These are phyloP conservation scores for Schwanniomyces occidentalis DNA, from an alignment of 805 yeast species.

Conservation along the genomic window DNA sequence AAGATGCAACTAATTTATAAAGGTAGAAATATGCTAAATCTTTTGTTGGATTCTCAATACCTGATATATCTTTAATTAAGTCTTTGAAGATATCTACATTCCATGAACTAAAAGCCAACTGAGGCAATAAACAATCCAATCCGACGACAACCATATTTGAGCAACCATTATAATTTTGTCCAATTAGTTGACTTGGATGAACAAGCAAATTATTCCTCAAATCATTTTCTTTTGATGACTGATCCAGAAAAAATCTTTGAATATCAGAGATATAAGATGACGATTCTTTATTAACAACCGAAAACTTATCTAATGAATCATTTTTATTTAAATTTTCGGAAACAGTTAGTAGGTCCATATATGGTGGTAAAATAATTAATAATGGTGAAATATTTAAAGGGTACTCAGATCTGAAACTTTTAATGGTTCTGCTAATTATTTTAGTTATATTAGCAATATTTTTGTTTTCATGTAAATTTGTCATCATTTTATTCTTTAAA, in stretches of 20 bases:
- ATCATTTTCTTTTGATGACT: constrained; percentile 1
- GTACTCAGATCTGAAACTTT: constrained; percentile 6
- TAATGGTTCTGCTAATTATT: constrained; percentile 3
- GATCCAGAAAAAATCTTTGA: neutral
- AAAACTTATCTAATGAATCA: constrained; percentile 2
- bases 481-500: constrained; percentile 8
- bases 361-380: constrained; percentile 18
- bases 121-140: constrained; percentile 22
- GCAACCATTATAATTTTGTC: constrained; percentile 8
- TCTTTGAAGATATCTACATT: constrained; percentile 1
- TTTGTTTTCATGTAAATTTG: neutral
- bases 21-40: constrained; percentile 20
- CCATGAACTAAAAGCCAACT: constrained; percentile 14
- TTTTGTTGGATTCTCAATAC: constrained; percentile 19
- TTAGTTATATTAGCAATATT: neutral
- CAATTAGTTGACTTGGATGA: constrained; percentile 15
- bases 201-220: constrained; percentile 5
- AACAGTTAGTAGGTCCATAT: constrained; percentile 6
- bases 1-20: constrained; percentile 11
- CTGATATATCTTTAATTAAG: constrained; percentile 10
- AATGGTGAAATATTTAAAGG: constrained; percentile 9
- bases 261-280: neutral
- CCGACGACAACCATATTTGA: constrained; percentile 17
- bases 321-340: constrained; percentile 2
- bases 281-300: neutral